Base-by-base conservation (phyloP, 257 asterid genomes). In the Leonotis leonurus region DNA sequence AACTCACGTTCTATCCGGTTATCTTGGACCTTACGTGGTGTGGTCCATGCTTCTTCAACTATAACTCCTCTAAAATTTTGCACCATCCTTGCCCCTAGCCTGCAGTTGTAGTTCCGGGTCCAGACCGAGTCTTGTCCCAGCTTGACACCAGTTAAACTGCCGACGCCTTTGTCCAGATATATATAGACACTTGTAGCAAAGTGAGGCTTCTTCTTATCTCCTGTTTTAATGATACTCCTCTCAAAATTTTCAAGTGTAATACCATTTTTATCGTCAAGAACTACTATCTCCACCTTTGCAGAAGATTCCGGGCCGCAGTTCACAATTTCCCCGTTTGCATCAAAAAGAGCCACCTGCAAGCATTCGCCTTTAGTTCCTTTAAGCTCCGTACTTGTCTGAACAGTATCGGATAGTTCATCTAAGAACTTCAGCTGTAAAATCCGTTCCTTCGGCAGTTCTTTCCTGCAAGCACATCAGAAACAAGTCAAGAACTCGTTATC, bases 71-170 rank as follows among this genome's bases (percentile, higher is more conserved):
- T 18, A 20, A 70, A 59, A 41, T 18, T 57, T 63, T 61, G 67
- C 14, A 27, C 62, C 5, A 70, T 12, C 67, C 76, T 67, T n/a
- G 76, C 89, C 59, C 85, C 87, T 10, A 85, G 77, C 68, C 77
- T 58, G 81, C 83, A 80, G 55, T 12, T 22, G 45, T 60, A 70
- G 36, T 16, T 24, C 71, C 57, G 79, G 68, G 33, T 78, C 84
- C 84, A 80, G 4, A 0, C 30, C 2, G 59, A 0, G 55, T 25
- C 74, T 6, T 82, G 78, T 48, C 72, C 77, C 65, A 85, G 64
- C 71, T 72, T 82, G 51, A 56, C 57, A 58, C 63, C 51, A 13
- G 12, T 17, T 54, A 80, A 60, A 57, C 17, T 0, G 10, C 76
- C 80, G 7, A 71, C 48, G 12, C 87, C 94, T 30, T 64, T 54